Evolutionary conservation across 305 asterid genomes (phyloP), one percentile per base, ranked within the genome.

Genomic region (Fraxinus platypoda): DNA sequence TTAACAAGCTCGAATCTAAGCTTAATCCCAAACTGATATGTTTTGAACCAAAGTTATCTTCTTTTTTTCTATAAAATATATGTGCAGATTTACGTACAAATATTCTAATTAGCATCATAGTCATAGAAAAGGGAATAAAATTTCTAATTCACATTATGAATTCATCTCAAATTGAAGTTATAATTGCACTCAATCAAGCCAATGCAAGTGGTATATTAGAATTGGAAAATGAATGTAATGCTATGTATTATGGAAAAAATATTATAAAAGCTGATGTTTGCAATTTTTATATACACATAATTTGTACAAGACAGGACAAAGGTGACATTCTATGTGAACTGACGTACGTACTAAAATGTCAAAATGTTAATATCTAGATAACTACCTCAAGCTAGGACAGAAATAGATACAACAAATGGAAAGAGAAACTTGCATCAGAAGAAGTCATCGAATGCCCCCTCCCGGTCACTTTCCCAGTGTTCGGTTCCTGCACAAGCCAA

Each of bases 361-460:
- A 89, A 84, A 83, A 85, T 83, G 87, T 81, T 87, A 83, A 86
- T 81, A 88, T 86, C 89, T 85, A 90, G 89, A 89, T 84, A 87
- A 82, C 86, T 83, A 85, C 85, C 84, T 88, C 90, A 87, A 90
- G 88, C 83, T 85, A 88, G 87, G 84, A 87, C 80, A 89, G 81
- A 81, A 84, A 84, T 83, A 84, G 88, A 83, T 86, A 87, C 91
- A 89, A 90, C 89, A 87, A 75, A 80, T 59, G 85, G 90, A 81
- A 85, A 80, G 91, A 83, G 89, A 86, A 86, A 87, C 84, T 92
- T 87, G 90, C 93, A 86, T 96, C 96, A 96, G 94, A 96, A 96
- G 88, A 93, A 94, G 93, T 94, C 98, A 89, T 94, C 98, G 79
- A 96, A 96, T 80, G 97, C 94, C 90, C 99, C 98, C 89, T 93